A percentile compares a stretch with the other conserved stretches of the same genome.
Evolutionary conservation across 306 rosid species (phyloP).

Genomic region (Nissolia schottii): DNA sequence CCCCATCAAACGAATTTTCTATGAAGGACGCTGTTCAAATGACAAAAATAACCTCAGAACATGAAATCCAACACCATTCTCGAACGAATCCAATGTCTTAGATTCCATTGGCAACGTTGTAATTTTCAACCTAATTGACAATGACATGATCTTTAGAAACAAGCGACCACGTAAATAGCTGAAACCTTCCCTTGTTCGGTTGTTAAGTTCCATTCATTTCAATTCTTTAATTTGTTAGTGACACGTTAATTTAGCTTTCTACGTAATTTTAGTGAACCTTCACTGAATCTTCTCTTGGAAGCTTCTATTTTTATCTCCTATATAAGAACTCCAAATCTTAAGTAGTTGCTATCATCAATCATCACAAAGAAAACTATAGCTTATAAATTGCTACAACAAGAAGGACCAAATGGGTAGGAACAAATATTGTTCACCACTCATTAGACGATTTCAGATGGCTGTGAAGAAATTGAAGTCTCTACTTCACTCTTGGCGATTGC

Average conservation of each 20-base stretch:
- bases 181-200: constrained; percentile 12
- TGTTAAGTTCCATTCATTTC: constrained; percentile 14
- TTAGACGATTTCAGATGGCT: constrained; percentile 24
- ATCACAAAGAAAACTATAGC: neutral
- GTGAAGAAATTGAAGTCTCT: constrained; percentile 37
- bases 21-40: neutral
- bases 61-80: neutral
- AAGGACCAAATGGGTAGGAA: neutral
- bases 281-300: constrained; percentile 3
- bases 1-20: neutral
- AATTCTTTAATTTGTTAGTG: neutral
- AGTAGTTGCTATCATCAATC: neutral
- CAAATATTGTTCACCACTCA: neutral
- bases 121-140: neutral
- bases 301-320: neutral
- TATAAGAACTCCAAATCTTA: neutral
- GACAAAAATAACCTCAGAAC: neutral
- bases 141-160: neutral
- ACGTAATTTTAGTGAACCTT: neutral
- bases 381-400: neutral
- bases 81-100: neutral
- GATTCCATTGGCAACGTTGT: neutral
- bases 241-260: constrained; percentile 19
- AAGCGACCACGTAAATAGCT: constrained; percentile 19
- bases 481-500: constrained; percentile 8